Percentiles rank a stretch among this genome's conserved stretches.
Conservation (phyloP, 2,329 filamentous ascomycete genomes). For the Cordyceps fumosorosea region DNA sequence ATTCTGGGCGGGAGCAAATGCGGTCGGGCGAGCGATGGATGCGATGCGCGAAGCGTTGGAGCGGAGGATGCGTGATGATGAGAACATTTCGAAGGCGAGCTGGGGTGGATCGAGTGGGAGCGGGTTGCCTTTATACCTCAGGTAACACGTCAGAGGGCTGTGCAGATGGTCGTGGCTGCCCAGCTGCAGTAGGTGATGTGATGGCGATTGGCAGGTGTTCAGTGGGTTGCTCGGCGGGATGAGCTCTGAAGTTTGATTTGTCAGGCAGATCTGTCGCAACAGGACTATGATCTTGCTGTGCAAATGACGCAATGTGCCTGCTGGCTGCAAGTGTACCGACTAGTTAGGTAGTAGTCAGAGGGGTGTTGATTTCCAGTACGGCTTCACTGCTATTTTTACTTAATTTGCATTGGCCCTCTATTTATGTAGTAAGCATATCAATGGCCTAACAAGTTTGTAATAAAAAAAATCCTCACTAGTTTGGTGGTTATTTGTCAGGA, state of each 20-base stretch:
- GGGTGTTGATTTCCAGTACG: too few relatives aligned
- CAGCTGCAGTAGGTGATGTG: not conserved
- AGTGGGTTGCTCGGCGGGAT: not conserved
- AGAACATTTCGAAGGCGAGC: not conserved
- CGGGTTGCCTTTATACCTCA: not conserved
- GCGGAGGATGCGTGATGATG: conserved; percentile 2
- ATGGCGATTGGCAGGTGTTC: too few relatives aligned
- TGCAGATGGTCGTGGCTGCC: not conserved
- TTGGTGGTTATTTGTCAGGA: too few relatives aligned
- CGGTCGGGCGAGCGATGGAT: conserved; percentile 6
- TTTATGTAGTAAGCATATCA: too few relatives aligned
- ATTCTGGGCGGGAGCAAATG: not conserved
- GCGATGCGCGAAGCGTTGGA: conserved; percentile 8
- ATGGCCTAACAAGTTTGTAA: too few relatives aligned
- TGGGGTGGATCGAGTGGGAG: not conserved
- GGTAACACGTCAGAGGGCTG: not conserved
- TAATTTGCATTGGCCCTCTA: too few relatives aligned
- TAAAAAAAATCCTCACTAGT: too few relatives aligned
- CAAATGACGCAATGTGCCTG: conserved; percentile 4
- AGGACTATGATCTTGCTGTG: not conserved
- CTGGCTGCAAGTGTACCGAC: not conserved
- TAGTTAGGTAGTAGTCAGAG: too few relatives aligned
- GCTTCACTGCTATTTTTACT: too few relatives aligned
- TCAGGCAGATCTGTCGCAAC: not conserved
- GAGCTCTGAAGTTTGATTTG: not conserved